Base-by-base conservation (phyloP, 257 asterid species). In the Rhazya stricta region DNA sequence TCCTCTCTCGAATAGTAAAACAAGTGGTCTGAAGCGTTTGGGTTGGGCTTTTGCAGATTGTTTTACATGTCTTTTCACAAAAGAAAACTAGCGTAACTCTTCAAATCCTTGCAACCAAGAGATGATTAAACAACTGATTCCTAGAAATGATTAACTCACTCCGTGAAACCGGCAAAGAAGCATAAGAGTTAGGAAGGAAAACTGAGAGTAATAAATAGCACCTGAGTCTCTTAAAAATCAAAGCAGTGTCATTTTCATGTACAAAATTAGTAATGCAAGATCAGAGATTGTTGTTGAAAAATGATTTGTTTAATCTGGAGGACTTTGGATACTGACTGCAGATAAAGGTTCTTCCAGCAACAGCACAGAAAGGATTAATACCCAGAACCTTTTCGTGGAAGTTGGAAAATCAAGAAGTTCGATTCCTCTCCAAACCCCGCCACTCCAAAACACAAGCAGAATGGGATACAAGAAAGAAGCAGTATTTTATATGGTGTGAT, bases 211-310 rank as follows among this genome's bases (percentile, higher is more conserved):
- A 34, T 65, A 81, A 57, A 69, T 67, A 74, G 61, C 71, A 63
- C 73, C 79, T 74, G 79, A 78, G 58, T 81, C 83, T 86, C 75
- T 58, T 42, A 81, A 83, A 32, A 80, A 72, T 77, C 83, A 57
- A 80, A 41, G 74, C 78, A 54, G 80, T 77, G 84, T 78, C 82
- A 62, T 74, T 77, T 75, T 74, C 67, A 29, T 61, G 54, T 66
- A 37, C 71, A 79, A 46, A 66, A 74, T 72, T 63, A 74, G 77
- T 56, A 79, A 73, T 43, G 25, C 67, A 75, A 51, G 50, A n/a
- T 29, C 56, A 60, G 25, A 34, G 80, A 63, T 71, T 54, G 51
- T 3, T 71, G 73, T n/a, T 41, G 68, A 68, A 71, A 62, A 18
- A 32, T 21, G 36, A 29, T 21, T 63, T 36, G 45, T 66, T 74